phyloP scores from a whole-genome alignment of 495 filamentous ascomycete genomes.

The Aspergillus funiculosus region DNA sequence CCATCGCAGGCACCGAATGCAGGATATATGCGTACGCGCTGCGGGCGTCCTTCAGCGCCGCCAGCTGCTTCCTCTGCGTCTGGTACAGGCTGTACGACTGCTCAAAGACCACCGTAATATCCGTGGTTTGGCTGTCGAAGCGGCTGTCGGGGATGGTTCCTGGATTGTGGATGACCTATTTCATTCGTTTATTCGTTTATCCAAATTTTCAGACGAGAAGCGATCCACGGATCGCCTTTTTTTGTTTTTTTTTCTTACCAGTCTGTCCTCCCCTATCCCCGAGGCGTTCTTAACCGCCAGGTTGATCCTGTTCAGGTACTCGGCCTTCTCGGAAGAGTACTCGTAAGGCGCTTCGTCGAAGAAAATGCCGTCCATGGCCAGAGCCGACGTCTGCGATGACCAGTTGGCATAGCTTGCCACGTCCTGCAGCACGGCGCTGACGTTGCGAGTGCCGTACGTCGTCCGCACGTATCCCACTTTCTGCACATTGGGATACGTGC shows the following conservation, averaged over 20 bases:
- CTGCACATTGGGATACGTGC: slow-evolving; percentile 37
- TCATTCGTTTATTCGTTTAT: background rate
- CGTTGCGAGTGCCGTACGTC: slow-evolving; percentile 23
- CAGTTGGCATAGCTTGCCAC: slow-evolving; percentile 40
- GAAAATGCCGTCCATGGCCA: slow-evolving; percentile 42
- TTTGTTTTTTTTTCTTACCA: slow-evolving; percentile 4
- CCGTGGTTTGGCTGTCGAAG: slow-evolving; percentile 5
- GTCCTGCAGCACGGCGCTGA: slow-evolving; percentile 28
- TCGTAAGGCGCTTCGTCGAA: slow-evolving; percentile 40
- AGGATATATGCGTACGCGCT: slow-evolving; percentile 12
- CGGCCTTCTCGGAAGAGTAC: slow-evolving; percentile 21
- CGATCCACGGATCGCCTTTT: background rate
- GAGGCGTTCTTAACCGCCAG: slow-evolving; percentile 19
- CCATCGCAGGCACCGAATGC: slow-evolving; percentile 9
- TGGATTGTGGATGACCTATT: slow-evolving; percentile 17
- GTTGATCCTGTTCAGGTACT: slow-evolving; percentile 31
- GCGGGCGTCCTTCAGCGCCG: background rate
- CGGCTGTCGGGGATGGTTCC: slow-evolving; percentile 13
- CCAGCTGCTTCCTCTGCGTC: background rate
- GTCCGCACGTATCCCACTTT: slow-evolving; percentile 48
- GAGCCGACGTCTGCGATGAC: slow-evolving; percentile 27
- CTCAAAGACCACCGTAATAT: slow-evolving; percentile 15
- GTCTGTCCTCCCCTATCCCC: slow-evolving; percentile 1
- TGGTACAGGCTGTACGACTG: slow-evolving; percentile 10
- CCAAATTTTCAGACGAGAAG: background rate